These are phyloP conservation scores for Calonectria henricotiae DNA, from an alignment of 2,329 filamentous ascomycete genomes.

Conservation along the genomic window DNA sequence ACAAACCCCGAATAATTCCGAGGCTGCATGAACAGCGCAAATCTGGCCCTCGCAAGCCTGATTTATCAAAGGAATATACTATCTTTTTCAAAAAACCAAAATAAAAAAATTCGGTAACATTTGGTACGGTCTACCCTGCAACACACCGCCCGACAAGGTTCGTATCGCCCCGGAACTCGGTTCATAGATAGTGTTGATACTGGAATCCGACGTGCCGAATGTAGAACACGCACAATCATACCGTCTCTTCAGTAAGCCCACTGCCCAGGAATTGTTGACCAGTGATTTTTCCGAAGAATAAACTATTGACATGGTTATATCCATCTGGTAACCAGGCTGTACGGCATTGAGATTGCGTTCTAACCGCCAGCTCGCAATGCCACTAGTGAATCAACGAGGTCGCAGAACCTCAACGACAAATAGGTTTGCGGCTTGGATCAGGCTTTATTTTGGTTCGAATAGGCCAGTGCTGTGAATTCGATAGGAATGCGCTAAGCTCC, in stretches of 20 bases:
- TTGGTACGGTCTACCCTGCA: not conserved
- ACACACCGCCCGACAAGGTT: not conserved
- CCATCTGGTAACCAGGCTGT: not conserved
- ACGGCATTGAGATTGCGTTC: not conserved
- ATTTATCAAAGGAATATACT: not conserved
- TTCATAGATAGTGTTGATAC: not conserved
- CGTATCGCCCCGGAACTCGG: slow-evolving; percentile 2
- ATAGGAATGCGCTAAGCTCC: slow-evolving; percentile 16
- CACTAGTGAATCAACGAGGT: not conserved
- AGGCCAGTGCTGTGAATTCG: not conserved
- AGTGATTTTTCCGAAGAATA: not conserved
- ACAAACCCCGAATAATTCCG: not conserved
- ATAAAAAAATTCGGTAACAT: not conserved
- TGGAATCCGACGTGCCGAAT: not conserved
- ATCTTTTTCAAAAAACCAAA: not conserved
- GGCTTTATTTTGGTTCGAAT: not conserved
- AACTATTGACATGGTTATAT: too few species aligned
- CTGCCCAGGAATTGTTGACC: too few species aligned
- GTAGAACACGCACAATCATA: not conserved
- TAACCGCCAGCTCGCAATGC: not conserved
- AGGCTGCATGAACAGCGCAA: not conserved
- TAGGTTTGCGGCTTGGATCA: slow-evolving; percentile 1
- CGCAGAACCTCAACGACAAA: not conserved
- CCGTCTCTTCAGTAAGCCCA: not conserved
- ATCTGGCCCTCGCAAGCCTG: not conserved